Evolutionary conservation across 140 eudicot species (phyloP), one percentile per base, ranked within the genome.

Genomic region (Cichorium intybus): DNA sequence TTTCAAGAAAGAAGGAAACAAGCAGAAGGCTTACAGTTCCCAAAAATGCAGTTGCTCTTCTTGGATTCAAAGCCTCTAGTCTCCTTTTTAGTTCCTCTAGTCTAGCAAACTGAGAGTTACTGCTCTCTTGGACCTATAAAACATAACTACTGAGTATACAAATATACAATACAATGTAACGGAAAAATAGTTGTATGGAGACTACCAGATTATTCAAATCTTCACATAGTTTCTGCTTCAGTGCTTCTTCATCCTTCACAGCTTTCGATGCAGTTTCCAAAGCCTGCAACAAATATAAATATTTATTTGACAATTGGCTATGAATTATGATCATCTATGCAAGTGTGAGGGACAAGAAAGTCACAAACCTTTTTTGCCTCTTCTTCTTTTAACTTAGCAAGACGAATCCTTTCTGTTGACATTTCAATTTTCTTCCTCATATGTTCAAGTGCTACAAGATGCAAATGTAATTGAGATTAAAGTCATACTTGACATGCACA

Each of bases 41-140:
- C 6, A 31, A 46, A 39, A 70, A 31, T 12, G 76, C 61, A 16
- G 98, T 68, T 65, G 83, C 52, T 79, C 95, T 81, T 76, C 87
- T 77, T 48, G 98, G 98, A 60, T 92, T 92, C 76, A 92, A 62
- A 81, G 95, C 89, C 72, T 85, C 96, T 63, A 92, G 63, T 57
- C 96, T 88, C 79, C 96, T 81, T 85, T 92, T 92, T 72, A 92
- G 54, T 77, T 92, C 96, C 79, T 85, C 98, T 41, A 92, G 83
- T 77, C 98, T 85, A 72, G 89, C 76, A 60, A 78, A 69, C 78
- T 92, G 98, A 18, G 87, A 33, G 72, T 62, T 88, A 64, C 85
- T 88, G 73, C 97, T 91, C 79, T 91, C 90, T 70, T 80, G 90
- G 37, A 91, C 97, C 96, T 91, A 62, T n/a, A 56, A 62, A 71